Evolutionary conservation across 2,329 filamentous ascomycete species (phyloP).

Genomic region (Cyphellophora attinorum): DNA sequence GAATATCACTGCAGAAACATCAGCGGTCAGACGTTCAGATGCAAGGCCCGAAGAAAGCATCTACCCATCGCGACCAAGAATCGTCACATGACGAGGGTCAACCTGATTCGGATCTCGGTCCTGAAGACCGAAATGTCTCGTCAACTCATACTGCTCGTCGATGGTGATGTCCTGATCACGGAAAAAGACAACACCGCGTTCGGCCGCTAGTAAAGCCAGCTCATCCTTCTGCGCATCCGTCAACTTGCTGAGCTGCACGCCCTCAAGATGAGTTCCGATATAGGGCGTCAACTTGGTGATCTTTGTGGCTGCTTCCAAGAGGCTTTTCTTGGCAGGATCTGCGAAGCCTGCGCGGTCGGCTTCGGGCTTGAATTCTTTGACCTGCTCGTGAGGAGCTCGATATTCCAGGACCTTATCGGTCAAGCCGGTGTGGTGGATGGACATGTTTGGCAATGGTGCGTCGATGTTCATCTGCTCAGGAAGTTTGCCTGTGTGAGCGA

Average conservation of each 20-base stretch:
- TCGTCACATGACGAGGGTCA: conserved; percentile 19
- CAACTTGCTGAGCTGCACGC: conserved; percentile 39
- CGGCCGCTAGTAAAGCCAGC: conserved; percentile 56
- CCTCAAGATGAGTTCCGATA: conserved; percentile 32
- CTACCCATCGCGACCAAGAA: conserved; percentile 17
- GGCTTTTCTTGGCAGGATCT: conserved; percentile 31
- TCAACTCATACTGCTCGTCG: conserved; percentile 14
- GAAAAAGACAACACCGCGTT: conserved; percentile 27
- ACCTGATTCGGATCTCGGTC: conserved; percentile 19
- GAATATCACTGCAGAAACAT: conserved; percentile 12
- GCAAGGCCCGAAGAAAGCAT: conserved; percentile 2
- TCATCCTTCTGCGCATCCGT: conserved; percentile 40
- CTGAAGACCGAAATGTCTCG: conserved; percentile 15
- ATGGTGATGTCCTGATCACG: conserved; percentile 14
- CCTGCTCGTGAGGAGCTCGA: conserved; percentile 7
- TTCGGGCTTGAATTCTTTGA: conserved; percentile 11
- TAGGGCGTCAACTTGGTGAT: conserved; percentile 37
- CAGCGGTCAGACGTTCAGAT: too few species aligned
- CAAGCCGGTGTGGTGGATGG: too few species aligned
- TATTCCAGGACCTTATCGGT: conserved; percentile 12
- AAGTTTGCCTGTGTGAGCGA: too few species aligned
- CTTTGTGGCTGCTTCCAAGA: conserved; percentile 24
- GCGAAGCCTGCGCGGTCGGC: conserved; percentile 21
- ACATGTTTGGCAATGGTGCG: conserved; percentile 2
- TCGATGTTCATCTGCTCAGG: too few species aligned